phyloP scores from a whole-genome alignment of 2,329 filamentous ascomycete genomes.

The Emergomyces orientalis region DNA sequence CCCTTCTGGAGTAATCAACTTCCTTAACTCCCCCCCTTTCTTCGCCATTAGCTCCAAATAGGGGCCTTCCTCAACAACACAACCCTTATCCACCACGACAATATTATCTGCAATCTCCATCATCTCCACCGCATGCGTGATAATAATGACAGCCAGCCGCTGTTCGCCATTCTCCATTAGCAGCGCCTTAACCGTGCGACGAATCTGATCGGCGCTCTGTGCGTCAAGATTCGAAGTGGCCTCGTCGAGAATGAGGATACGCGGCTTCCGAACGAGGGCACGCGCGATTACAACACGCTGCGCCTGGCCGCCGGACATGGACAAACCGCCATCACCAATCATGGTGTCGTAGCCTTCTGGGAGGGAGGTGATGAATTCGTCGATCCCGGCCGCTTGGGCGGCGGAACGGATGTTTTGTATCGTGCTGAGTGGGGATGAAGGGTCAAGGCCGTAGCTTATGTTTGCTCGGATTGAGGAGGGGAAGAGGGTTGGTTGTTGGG shows the following conservation, averaged over 20 bases:
- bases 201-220: constrained; percentile 55
- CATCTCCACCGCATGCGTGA: constrained; percentile 78
- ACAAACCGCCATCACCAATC: constrained; percentile 66
- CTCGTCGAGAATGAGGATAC: constrained; percentile 73
- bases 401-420: constrained; percentile 45
- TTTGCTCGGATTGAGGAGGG: constrained; percentile 36
- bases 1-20: constrained; percentile 31
- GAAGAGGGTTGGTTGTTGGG: constrained; percentile 56
- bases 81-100: constrained; percentile 60
- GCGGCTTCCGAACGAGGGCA: constrained; percentile 61
- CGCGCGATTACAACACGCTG: constrained; percentile 75
- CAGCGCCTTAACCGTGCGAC: constrained; percentile 51
- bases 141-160: constrained; percentile 62
- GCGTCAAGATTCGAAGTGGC: constrained; percentile 73
- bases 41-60: constrained; percentile 51
- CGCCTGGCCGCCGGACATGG: constrained; percentile 70
- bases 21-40: constrained; percentile 40
- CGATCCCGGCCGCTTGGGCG: constrained; percentile 50
- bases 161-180: constrained; percentile 26
- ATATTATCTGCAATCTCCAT: constrained; percentile 70
- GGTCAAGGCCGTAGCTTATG: constrained; percentile 65
- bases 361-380: constrained; percentile 66
- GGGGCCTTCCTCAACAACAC: constrained; percentile 57
- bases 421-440: constrained; percentile 44
- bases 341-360: constrained; percentile 61